Conservation (phyloP, 768 basidiomycete species). For the Rhizopogon vinicolor region DNA sequence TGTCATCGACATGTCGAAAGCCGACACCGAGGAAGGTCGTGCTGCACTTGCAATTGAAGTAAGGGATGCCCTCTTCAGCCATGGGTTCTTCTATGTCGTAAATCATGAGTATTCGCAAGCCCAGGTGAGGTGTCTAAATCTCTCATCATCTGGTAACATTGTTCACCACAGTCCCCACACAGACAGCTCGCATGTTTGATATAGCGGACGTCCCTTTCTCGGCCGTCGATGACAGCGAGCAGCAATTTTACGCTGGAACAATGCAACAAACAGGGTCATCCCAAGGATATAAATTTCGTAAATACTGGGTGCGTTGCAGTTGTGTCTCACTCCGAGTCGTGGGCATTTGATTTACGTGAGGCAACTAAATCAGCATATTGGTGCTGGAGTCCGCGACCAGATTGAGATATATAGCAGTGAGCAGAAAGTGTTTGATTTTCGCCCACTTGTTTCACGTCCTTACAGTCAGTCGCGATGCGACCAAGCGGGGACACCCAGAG, state of each 20-base stretch:
- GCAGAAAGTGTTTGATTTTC: conserved; percentile 5
- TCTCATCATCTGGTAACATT: not conserved
- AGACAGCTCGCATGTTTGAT: conserved; percentile 46
- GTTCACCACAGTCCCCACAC: not conserved
- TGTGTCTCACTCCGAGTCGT: not conserved
- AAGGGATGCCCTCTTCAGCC: conserved; percentile 40
- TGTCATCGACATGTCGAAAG: conserved; percentile 47
- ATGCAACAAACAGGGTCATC: conserved; percentile 42
- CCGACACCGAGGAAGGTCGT: conserved; percentile 32
- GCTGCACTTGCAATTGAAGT: conserved; percentile 34
- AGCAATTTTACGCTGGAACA: conserved; percentile 32
- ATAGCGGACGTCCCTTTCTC: conserved; percentile 45
- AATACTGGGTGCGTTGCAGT: conserved; percentile 38
- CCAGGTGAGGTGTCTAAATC: conserved; percentile 16
- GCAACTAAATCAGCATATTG: conserved; percentile 41
- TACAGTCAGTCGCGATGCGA: conserved; percentile 48
- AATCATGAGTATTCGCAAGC: conserved; percentile 36
- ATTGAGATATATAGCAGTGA: conserved; percentile 60
- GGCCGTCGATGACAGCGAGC: conserved; percentile 36
- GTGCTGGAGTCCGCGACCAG: conserved; percentile 57
- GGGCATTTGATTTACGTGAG: not conserved
- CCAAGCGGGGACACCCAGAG: conserved; percentile 43
- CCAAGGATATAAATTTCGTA: conserved; percentile 48
- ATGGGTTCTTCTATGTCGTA: conserved; percentile 39
- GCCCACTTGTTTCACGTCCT: not conserved